Percentiles rank a stretch among this genome's conserved stretches.
These are phyloP conservation scores for Botrytis cinerea DNA, from an alignment of 2,329 filamentous ascomycete species.

Conservation along the genomic window DNA sequence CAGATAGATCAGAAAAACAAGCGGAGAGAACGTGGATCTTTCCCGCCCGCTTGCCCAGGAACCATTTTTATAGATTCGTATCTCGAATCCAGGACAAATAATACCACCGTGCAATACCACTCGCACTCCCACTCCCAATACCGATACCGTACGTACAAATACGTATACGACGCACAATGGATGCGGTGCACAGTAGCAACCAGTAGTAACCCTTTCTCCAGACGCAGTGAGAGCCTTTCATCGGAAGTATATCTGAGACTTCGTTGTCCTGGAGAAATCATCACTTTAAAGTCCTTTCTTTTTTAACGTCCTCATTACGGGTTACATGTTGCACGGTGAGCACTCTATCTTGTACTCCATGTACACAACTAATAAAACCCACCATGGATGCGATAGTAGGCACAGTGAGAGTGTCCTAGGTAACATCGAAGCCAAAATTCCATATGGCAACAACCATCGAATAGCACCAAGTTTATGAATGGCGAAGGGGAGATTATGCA, in stretches of 20 bases:
- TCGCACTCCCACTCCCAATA: too few species aligned
- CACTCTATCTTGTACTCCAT: slow-evolving; percentile 20
- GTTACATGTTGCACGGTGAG: background rate
- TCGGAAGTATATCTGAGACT: slow-evolving; percentile 15
- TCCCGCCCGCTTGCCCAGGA: background rate
- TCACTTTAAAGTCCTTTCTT: background rate
- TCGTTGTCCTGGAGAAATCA: background rate
- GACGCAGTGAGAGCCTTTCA: background rate
- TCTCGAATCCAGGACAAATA: background rate
- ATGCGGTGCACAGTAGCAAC: background rate
- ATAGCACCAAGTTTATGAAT: background rate
- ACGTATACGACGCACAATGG: background rate
- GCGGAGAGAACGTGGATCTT: slow-evolving; percentile 12
- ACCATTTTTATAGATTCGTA: slow-evolving; percentile 1
- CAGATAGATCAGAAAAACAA: slow-evolving; percentile 12
- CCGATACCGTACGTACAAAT: background rate
- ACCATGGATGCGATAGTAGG: background rate
- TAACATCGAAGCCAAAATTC: background rate
- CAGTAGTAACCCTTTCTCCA: slow-evolving; percentile 5
- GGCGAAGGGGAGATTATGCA: background rate
- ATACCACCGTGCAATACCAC: background rate
- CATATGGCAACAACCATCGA: background rate
- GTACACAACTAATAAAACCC: background rate
- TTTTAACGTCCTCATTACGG: background rate
- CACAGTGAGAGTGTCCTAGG: background rate